Conservation (phyloP, 768 basidiomycete genomes). For the Suillus sp. region DNA sequence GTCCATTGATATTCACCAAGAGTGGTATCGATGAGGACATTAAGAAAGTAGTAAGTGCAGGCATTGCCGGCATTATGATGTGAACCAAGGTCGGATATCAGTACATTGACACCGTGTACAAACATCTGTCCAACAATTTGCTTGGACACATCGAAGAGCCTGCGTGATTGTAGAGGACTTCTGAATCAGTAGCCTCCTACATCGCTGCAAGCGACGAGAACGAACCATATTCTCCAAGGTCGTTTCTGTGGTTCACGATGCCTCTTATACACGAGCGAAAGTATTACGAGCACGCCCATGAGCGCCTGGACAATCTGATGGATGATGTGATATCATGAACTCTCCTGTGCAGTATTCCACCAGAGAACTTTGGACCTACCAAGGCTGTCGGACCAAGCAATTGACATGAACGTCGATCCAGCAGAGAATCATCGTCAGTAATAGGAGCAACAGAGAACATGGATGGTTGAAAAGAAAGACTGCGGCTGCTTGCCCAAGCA, state of each 20-base stretch:
- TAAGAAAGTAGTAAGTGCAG: slow-evolving; percentile 90
- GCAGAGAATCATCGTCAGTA: slow-evolving; percentile 30
- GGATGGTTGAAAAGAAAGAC: not conserved
- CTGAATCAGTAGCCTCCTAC: slow-evolving; percentile 10
- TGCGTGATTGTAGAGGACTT: slow-evolving; percentile 29
- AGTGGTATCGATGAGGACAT: slow-evolving; percentile 77
- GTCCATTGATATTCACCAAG: slow-evolving; percentile 56
- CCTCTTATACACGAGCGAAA: slow-evolving; percentile 85
- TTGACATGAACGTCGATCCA: slow-evolving; percentile 46
- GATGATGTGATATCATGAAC: slow-evolving; percentile 9
- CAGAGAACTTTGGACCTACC: slow-evolving; percentile 28
- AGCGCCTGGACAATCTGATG: slow-evolving; percentile 75
- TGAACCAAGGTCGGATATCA: slow-evolving; percentile 79
- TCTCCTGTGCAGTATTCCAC: not conserved
- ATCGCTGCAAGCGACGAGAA: not conserved
- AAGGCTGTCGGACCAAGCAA: slow-evolving; percentile 52
- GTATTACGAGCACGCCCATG: slow-evolving; percentile 90
- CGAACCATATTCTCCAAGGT: slow-evolving; percentile 91
- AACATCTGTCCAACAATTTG: slow-evolving; percentile 87
- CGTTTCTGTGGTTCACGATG: slow-evolving; percentile 84
- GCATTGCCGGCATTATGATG: slow-evolving; percentile 74
- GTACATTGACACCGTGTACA: slow-evolving; percentile 76
- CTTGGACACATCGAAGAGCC: slow-evolving; percentile 93
- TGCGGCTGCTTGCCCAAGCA: not conserved
- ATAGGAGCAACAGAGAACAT: slow-evolving; percentile 21